phyloP scores from a whole-genome alignment of 495 filamentous ascomycete species.

The Hypomontagnella submonticulosa region DNA sequence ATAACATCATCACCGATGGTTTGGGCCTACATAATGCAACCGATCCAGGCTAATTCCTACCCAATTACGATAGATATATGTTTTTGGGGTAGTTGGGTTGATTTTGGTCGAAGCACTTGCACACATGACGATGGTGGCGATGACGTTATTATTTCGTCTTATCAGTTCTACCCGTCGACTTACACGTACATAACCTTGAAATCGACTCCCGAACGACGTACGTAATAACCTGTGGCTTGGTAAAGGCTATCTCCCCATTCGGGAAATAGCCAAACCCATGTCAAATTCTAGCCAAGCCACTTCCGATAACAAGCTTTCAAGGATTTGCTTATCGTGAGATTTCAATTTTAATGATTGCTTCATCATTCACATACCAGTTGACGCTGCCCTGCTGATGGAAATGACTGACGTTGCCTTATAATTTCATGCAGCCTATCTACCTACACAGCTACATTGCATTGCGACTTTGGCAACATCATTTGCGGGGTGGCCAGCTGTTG shows the following conservation, averaged over 20 bases:
- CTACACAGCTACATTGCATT: slow-evolving; percentile 8
- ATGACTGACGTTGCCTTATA: slow-evolving; percentile 25
- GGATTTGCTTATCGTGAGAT: too few relatives aligned
- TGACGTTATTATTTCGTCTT: slow-evolving; percentile 41
- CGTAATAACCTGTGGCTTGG: slow-evolving; percentile 18
- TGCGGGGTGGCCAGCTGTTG: slow-evolving; percentile 33
- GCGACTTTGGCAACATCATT: slow-evolving; percentile 37
- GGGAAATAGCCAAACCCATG: too few relatives aligned
- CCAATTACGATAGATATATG: too few relatives aligned
- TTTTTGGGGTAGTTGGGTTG: slow-evolving; percentile 15
- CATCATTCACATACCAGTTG: too few relatives aligned
- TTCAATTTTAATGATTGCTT: too few relatives aligned
- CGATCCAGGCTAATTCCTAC: too few relatives aligned
- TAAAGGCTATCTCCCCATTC: too few relatives aligned
- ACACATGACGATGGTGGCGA: slow-evolving; percentile 27
- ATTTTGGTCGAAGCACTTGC: slow-evolving; percentile 1
- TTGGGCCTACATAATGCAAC: not conserved
- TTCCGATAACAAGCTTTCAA: too few relatives aligned
- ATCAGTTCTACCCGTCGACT: slow-evolving; percentile 9
- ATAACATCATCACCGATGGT: slow-evolving; percentile 11
- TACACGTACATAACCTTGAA: too few relatives aligned
- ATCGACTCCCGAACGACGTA: not conserved
- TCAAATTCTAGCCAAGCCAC: too few relatives aligned
- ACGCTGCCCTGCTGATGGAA: slow-evolving; percentile 2
- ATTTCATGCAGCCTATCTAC: slow-evolving; percentile 33